Percentiles rank a stretch among this genome's conserved stretches.
phyloP scores from a whole-genome alignment of 2,329 filamentous ascomycete species.

The Claviceps fusiformis region DNA sequence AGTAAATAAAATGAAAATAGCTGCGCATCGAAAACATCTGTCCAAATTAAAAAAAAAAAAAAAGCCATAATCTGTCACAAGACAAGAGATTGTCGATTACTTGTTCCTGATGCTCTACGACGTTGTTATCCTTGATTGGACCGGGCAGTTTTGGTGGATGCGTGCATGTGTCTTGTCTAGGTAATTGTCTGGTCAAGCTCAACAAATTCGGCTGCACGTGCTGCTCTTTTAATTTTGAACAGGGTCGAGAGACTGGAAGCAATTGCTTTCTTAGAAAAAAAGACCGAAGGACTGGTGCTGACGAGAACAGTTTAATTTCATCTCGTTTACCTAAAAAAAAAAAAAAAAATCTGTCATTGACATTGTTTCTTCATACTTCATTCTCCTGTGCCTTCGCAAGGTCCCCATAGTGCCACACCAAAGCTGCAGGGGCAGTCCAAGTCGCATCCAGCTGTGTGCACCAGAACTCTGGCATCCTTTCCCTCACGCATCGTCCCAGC shows the following conservation, averaged over 20 bases:
- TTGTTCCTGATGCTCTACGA: neutral
- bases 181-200: neutral
- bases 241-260: too few species aligned
- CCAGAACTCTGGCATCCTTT: neutral
- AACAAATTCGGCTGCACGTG: slow-evolving; percentile 5
- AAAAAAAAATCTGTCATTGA: too few species aligned
- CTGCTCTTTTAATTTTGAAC: neutral
- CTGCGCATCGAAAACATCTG: too few species aligned
- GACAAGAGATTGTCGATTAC: neutral
- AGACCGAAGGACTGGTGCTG: too few species aligned
- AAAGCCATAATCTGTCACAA: neutral
- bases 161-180: neutral
- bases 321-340: too few species aligned
- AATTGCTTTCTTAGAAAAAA: too few species aligned
- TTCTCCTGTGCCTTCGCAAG: too few species aligned
- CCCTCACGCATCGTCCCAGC: neutral
- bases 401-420: neutral
- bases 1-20: too few species aligned
- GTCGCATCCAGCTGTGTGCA: neutral
- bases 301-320: too few species aligned
- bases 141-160: neutral
- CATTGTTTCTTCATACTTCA: too few species aligned
- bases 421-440: neutral
- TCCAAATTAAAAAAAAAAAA: too few species aligned
- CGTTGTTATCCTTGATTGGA: neutral